These are phyloP conservation scores for Monilinia vaccinii-corymbosi DNA, from an alignment of 2,329 filamentous ascomycete genomes.

Conservation along the genomic window DNA sequence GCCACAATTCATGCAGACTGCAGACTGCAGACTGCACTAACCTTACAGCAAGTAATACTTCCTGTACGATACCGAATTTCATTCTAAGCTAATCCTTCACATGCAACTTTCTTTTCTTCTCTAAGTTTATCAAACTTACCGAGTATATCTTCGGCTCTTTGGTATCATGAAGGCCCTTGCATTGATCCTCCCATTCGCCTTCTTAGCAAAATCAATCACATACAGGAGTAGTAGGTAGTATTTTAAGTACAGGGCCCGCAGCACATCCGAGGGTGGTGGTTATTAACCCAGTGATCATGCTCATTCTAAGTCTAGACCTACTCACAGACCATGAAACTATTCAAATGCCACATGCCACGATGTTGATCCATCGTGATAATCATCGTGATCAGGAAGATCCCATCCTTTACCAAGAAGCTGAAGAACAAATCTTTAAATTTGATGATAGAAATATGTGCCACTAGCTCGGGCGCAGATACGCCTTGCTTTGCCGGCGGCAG, in stretches of 20 bases:
- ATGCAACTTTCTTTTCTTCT: not conserved
- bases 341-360: not conserved
- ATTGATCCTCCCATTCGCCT: not conserved
- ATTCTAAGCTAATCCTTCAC: not conserved
- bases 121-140: no score
- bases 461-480: not conserved
- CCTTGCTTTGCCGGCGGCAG: not conserved
- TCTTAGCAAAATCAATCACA: not conserved
- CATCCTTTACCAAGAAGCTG: not conserved
- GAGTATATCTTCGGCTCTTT: not conserved
- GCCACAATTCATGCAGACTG: not conserved
- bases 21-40: no score
- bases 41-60: no score
- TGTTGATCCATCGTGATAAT: not conserved
- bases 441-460: not conserved
- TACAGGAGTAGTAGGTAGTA: no score
- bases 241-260: not conserved
- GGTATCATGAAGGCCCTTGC: conserved; percentile 1
- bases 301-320: not conserved
- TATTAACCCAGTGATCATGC: not conserved
- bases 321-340: not conserved
- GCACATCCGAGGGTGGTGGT: not conserved
- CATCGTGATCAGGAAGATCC: not conserved
- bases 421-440: not conserved
- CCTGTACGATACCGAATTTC: not conserved